A percentile compares a stretch with the other conserved stretches of the same genome.
phyloP scores from a whole-genome alignment of 2,329 filamentous ascomycete species.

The Blastomyces emzantsi region DNA sequence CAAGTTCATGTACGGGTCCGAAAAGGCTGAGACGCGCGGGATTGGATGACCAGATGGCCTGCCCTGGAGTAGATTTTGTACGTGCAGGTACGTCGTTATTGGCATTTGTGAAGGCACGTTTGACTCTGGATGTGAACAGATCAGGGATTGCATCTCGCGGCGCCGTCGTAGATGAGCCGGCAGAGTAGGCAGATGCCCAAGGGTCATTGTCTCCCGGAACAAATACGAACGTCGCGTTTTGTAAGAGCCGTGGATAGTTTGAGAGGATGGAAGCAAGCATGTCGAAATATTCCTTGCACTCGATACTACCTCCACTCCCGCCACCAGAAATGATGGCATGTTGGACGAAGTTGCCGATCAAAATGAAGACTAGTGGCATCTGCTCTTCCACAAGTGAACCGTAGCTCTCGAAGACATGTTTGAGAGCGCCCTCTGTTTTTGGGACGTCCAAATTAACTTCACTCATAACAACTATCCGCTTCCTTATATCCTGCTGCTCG shows the following conservation, averaged over 20 bases:
- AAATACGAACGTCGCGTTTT: constrained; percentile 76
- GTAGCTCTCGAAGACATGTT: constrained; percentile 68
- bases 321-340: constrained; percentile 53
- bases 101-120: constrained; percentile 72
- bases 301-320: constrained; percentile 72
- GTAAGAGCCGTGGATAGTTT: constrained; percentile 74
- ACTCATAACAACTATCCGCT: constrained; percentile 64
- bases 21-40: constrained; percentile 76
- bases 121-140: constrained; percentile 79
- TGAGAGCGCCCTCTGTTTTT: constrained; percentile 68
- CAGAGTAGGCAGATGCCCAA: constrained; percentile 76
- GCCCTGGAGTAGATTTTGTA: constrained; percentile 46
- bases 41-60: constrained; percentile 82
- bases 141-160: constrained; percentile 58
- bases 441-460: constrained; percentile 83
- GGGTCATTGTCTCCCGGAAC: constrained; percentile 95
- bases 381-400: constrained; percentile 53
- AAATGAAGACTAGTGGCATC: constrained; percentile 67
- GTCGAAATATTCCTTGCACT: constrained; percentile 96
- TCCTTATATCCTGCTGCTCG: constrained; percentile 27
- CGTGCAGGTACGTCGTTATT: constrained; percentile 47
- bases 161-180: constrained; percentile 39
- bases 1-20: constrained; percentile 77
- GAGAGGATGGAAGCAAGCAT: constrained; percentile 69
- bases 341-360: constrained; percentile 74